Percentiles rank a stretch among this genome's conserved stretches.
These are phyloP conservation scores for Hondaea fermentalgiana DNA, from an alignment of 108 stramenopile genomes.

Conservation along the genomic window DNA sequence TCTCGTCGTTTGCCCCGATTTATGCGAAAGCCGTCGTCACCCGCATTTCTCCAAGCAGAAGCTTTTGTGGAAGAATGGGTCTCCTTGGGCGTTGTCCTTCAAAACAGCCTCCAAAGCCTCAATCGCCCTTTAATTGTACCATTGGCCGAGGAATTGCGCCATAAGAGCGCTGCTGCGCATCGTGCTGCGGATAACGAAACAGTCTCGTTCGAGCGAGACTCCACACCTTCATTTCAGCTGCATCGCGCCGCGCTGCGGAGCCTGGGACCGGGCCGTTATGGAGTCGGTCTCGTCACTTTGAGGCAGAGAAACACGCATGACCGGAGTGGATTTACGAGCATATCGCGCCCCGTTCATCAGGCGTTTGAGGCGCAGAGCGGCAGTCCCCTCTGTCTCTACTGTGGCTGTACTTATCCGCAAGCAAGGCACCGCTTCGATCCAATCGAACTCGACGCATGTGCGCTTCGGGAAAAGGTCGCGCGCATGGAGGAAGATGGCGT, in stretches of 20 bases:
- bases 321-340: not conserved
- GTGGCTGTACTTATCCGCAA: not conserved
- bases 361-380: not conserved
- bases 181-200: not conserved
- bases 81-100: not conserved
- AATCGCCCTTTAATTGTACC: not conserved
- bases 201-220: not conserved
- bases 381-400: not conserved
- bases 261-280: not conserved
- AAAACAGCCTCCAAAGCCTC: not conserved
- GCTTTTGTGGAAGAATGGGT: slow-evolving; percentile 13
- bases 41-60: not conserved
- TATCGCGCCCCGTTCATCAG: not conserved
- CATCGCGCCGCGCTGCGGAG: not conserved
- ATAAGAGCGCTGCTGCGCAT: not conserved
- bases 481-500: no score
- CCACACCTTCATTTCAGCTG: not conserved
- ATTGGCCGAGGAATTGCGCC: not conserved
- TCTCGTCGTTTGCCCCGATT: not conserved
- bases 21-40: not conserved
- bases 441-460: not conserved
- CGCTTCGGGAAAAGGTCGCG: no score
- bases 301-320: not conserved
- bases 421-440: not conserved
- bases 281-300: not conserved